Evolutionary conservation across 257 asterid species (phyloP), one percentile per base, ranked within the genome.

Genomic region (Cynanchum wilfordii): DNA sequence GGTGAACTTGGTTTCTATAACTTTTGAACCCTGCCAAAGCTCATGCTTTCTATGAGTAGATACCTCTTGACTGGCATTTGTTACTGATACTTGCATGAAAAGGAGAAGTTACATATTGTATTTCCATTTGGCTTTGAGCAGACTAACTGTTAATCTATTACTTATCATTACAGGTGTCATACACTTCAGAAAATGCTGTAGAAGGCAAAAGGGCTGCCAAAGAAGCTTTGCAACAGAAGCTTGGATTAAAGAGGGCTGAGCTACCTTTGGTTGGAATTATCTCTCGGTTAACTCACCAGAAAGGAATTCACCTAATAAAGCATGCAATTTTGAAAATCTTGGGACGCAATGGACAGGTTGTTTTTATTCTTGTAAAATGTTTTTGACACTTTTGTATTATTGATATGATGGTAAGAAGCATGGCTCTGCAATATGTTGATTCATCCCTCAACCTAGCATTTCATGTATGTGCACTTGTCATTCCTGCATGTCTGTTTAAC

Each of bases 191-290:
- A 82, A 92, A 95, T 76, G 98, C 89, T 38, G 87, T 88, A 66
- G 96, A 95, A 89, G 99, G 99, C 78, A 95, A 95, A 84, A 65
- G 79, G 82, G 95, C 96, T 67, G 98, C 98, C 50, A 95, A 95
- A 83, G 95, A 90, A 82, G 96, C 91, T 78, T 86, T 95, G 88
- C 98, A 92, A 88, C 86, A 83, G 80, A 85, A 73, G 70, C 94
- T 95, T 77, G 96, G 98, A 71, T 73, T 92, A 78, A 87, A 79
- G 82, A 84, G 49, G 83, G 90, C 89, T 33, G 96, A 95, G 82
- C 54, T 84, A 60, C 98, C 99, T 75, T 60, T 92, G 83, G 88
- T 95, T 71, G 99, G 99, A 73, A 92, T 95, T 67, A 87, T 95
- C 73, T 84, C 92, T 74, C 97, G 99, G 77, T 87, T 95, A 84